Conservation (phyloP, 176 grass and related monocot genomes). For the Tuctoria greenei region DNA sequence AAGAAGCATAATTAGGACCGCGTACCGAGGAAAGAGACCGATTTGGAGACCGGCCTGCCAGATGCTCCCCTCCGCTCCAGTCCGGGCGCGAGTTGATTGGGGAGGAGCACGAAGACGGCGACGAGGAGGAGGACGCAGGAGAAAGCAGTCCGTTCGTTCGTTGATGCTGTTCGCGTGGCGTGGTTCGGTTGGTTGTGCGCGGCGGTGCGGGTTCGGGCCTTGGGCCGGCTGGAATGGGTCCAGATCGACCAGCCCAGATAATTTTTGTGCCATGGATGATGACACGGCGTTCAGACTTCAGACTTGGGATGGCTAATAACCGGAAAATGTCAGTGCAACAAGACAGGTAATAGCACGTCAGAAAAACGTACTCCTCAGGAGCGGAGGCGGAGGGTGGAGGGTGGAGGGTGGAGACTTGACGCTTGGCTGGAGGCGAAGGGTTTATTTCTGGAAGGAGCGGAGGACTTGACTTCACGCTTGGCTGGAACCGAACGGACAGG, state of each 20-base stretch:
- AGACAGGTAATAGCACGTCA: no score
- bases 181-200: not conserved
- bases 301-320: no score
- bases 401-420: no score
- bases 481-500: no score
- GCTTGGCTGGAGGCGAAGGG: no score
- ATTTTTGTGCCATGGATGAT: no score
- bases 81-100: not conserved
- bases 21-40: not conserved
- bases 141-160: not conserved
- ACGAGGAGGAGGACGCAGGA: not conserved
- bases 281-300: no score
- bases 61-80: not conserved
- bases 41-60: not conserved
- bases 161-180: not conserved
- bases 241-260: not conserved
- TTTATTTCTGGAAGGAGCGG: no score
- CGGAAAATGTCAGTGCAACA: no score
- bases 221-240: not conserved
- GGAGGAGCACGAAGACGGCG: not conserved
- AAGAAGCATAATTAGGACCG: not conserved
- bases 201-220: not conserved
- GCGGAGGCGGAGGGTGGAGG: no score
- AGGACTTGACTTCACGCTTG: no score
- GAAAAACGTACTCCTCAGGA: no score